Evolutionary conservation across 2,329 filamentous ascomycete genomes (phyloP).

Genomic region (Pseudomassariella vexata): DNA sequence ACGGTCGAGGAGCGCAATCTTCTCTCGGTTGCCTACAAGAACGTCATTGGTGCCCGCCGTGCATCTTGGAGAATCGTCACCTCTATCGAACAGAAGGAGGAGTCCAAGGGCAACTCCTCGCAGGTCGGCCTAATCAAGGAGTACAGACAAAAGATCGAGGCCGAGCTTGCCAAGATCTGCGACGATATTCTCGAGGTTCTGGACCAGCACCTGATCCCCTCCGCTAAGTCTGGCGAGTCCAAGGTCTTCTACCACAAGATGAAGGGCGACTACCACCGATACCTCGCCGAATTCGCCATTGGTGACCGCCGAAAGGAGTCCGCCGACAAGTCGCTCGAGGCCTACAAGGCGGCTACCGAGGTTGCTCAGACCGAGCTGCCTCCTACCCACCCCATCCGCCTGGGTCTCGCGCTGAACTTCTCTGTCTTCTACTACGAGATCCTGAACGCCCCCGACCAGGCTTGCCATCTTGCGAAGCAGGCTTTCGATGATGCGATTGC

Average conservation of each 20-base stretch:
- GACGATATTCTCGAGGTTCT: slow-evolving; percentile 94
- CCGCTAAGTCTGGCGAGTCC: slow-evolving; percentile 90
- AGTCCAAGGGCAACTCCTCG: slow-evolving; percentile 93
- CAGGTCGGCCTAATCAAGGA: slow-evolving; percentile 93
- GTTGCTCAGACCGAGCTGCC: slow-evolving; percentile 84
- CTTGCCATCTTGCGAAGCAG: slow-evolving; percentile 95
- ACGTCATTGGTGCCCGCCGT: slow-evolving; percentile 94
- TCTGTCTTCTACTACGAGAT: slow-evolving; percentile 99
- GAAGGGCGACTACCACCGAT: slow-evolving; percentile 99
- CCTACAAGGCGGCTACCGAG: slow-evolving; percentile 92
- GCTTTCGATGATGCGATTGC: slow-evolving; percentile 96
- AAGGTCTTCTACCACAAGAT: slow-evolving; percentile 99
- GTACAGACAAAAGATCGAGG: slow-evolving; percentile 98
- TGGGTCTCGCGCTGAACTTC: slow-evolving; percentile 90
- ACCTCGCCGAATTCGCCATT: slow-evolving; percentile 93
- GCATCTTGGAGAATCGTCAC: slow-evolving; percentile 98
- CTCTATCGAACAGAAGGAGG: slow-evolving; percentile 99
- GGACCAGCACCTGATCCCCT: slow-evolving; percentile 89
- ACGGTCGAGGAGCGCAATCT: slow-evolving; percentile 96
- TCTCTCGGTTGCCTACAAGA: slow-evolving; percentile 97
- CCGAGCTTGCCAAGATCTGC: slow-evolving; percentile 94
- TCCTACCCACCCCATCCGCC: slow-evolving; percentile 87
- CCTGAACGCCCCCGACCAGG: slow-evolving; percentile 95
- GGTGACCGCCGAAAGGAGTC: slow-evolving; percentile 94
- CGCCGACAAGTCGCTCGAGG: slow-evolving; percentile 90